phyloP scores from a whole-genome alignment of 2,329 filamentous ascomycete species.

The Calonectria multiphialidica region DNA sequence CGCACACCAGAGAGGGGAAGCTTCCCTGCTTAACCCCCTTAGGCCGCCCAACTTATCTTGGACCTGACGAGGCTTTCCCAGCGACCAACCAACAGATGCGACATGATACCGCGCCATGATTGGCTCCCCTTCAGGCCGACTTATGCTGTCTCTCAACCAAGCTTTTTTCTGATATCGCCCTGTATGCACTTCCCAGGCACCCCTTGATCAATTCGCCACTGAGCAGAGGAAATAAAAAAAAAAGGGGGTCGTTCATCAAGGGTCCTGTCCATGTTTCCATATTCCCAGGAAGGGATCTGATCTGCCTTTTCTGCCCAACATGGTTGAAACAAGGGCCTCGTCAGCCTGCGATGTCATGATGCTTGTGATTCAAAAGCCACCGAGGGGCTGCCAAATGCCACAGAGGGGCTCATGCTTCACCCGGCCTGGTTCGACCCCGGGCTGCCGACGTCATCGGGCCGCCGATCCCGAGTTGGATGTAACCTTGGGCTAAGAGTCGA shows the following conservation, averaged over 20 bases:
- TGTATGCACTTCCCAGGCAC: background rate
- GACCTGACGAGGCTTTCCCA: background rate
- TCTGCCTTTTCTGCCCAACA: constrained; percentile 26
- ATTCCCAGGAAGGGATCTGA: constrained; percentile 31
- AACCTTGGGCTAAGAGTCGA: background rate
- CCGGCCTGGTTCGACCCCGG: background rate
- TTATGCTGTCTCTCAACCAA: constrained; percentile 11
- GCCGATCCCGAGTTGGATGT: constrained; percentile 13
- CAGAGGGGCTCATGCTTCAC: constrained; percentile 16
- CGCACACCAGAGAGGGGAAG: constrained; percentile 24
- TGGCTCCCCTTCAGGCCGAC: constrained; percentile 2
- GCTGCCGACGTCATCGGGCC: constrained; percentile 38
- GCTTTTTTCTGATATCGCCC: background rate
- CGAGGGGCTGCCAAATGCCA: constrained; percentile 31
- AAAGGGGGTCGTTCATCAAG: constrained; percentile 21
- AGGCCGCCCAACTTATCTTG: constrained; percentile 10
- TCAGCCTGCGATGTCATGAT: constrained; percentile 32
- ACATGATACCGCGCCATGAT: background rate
- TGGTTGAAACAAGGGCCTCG: constrained; percentile 43
- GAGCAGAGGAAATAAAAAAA: constrained; percentile 28
- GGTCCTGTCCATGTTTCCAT: constrained; percentile 11
- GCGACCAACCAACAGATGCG: background rate
- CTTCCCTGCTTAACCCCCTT: constrained; percentile 20
- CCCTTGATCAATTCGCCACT: constrained; percentile 39
- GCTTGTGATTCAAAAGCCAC: constrained; percentile 31